Evolutionary conservation across 2,329 filamentous ascomycete genomes (phyloP).

Genomic region (Colletotrichum ledebouriae): DNA sequence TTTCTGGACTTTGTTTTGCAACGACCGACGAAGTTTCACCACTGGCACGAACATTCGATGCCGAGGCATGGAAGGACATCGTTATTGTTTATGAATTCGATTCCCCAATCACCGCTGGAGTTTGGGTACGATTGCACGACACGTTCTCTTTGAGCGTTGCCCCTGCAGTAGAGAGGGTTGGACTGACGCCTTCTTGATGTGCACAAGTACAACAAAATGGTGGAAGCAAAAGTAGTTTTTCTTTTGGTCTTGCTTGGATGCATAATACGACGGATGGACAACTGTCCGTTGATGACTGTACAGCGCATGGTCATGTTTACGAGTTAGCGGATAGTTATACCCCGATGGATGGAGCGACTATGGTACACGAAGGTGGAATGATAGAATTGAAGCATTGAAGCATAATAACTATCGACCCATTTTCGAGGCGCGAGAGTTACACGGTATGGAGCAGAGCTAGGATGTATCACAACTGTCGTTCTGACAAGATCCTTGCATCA

Average conservation of each 20-base stretch:
- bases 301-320: conserved; percentile 47
- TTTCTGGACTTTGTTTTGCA: conserved; percentile 26
- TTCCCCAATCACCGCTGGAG: conserved; percentile 12
- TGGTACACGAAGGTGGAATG: conserved; percentile 47
- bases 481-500: too few relatives aligned
- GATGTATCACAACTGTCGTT: too few relatives aligned
- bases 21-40: neutral
- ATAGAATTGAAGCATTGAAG: conserved; percentile 2
- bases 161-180: too few relatives aligned
- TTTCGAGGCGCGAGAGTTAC: too few relatives aligned
- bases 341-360: conserved; percentile 50
- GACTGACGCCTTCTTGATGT: too few relatives aligned
- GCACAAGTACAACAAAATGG: too few relatives aligned
- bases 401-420: too few relatives aligned
- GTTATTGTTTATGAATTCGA: conserved; percentile 20
- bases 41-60: conserved; percentile 20
- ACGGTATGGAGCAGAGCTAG: too few relatives aligned
- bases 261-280: conserved; percentile 44
- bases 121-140: neutral
- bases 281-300: conserved; percentile 45
- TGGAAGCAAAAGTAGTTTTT: too few relatives aligned
- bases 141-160: too few relatives aligned
- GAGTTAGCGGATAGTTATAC: conserved; percentile 51
- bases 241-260: conserved; percentile 44
- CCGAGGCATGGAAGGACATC: conserved; percentile 44